These are phyloP conservation scores for Lentinula boryana DNA, from an alignment of 768 basidiomycete genomes.

Conservation along the genomic window DNA sequence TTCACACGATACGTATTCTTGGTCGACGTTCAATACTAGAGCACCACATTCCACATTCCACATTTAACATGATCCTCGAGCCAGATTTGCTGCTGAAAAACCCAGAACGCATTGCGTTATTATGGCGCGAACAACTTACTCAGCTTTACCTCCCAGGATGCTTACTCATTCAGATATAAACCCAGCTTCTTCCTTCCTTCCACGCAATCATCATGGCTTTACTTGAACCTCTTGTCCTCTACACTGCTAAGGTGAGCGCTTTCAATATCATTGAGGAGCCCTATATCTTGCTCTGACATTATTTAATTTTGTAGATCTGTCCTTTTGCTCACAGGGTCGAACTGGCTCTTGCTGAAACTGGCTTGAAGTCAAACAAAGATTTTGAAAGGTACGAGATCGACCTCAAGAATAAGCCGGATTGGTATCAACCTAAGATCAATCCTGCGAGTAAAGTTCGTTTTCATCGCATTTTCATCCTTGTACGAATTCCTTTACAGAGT, in stretches of 20 bases:
- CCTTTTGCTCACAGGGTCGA: conserved; percentile 6
- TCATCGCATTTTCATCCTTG: not conserved
- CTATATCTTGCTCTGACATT: not conserved
- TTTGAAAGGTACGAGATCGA: conserved; percentile 4
- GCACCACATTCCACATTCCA: too few relatives aligned
- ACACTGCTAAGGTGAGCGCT: not conserved
- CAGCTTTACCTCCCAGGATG: not conserved
- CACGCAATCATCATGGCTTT: conserved; percentile 2
- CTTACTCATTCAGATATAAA: not conserved
- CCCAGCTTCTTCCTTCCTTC: not conserved
- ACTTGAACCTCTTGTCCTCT: conserved; percentile 4
- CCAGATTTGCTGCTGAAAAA: not conserved
- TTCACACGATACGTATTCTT: too few relatives aligned
- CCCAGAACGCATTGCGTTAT: not conserved
- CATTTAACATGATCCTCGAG: too few relatives aligned
- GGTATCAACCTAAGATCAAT: conserved; percentile 6
- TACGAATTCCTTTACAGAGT: not conserved
- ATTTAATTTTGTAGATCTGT: not conserved
- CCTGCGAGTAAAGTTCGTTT: conserved; percentile 1
- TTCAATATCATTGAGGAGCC: too few relatives aligned
- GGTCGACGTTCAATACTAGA: too few relatives aligned
- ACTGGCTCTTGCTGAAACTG: conserved; percentile 4
- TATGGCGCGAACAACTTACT: not conserved
- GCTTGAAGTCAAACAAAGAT: not conserved
- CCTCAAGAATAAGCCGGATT: conserved; percentile 5